Base-by-base conservation (phyloP, 2,329 filamentous ascomycete species). In the Penicillium sp. region DNA sequence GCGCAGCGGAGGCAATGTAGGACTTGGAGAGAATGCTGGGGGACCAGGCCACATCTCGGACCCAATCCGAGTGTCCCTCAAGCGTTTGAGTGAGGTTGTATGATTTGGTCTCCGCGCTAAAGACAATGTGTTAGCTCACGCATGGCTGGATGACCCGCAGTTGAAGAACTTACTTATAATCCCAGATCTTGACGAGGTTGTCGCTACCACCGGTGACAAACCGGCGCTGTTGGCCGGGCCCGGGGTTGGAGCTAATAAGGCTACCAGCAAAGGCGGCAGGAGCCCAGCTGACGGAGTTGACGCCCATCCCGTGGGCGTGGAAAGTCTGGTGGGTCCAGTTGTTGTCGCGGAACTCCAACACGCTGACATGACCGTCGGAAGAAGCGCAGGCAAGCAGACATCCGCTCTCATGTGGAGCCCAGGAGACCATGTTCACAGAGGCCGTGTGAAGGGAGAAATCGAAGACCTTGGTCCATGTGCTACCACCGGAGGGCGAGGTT, bases 261-360 rank as follows among this genome's bases (percentile, higher is more conserved):
- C 87, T 89, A 52, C 91, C 93, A 0, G 93, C 88, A 6, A 83
- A 81, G 35, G 87, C 87, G 31, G 88, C 86, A 2, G 93, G 93
- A 0, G 92, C 91, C 93, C 93, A 99, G 14, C 86, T 91, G 41
- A 99, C 92, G 27, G 88, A 88, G 76, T 99, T 99, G 67, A 95
- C 93, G 57, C 93, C 93, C 60, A 95, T 83, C 31, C 89, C 90
- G 74, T 97, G 93, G 11, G 93, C 93, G 41, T 86, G 84, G 75
- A 99, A 95, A 62, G 89, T 87, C 63, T 85, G 84, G 71, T 95
- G 88, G 58, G 88, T 86, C 84, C 93, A 95, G 71, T 82, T 86
- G 72, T 95, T 95, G 74, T 97, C 92, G 72, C 92, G 91, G 79
- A 99, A 97, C 71, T 96, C 93, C 65, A 99, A 83, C 3, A 97